Evolutionary conservation across 1,139 yeast species (phyloP).

Genomic region (Casaregolazyma lundiana): DNA sequence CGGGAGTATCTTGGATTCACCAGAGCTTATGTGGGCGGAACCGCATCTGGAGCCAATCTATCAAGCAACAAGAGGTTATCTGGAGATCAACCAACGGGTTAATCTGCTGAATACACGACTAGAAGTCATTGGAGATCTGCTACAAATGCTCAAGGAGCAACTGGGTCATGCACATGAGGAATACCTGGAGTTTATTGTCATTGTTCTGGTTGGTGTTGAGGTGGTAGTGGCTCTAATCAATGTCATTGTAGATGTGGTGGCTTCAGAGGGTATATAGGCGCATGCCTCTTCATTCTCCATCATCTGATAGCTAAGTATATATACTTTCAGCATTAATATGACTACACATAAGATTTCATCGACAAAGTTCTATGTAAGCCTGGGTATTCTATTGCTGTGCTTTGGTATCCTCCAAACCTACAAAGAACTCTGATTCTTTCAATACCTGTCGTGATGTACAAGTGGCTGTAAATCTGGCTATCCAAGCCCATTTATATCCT

Average conservation of each 20-base stretch:
- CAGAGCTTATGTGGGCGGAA: conserved; percentile 98
- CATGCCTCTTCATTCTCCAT: background rate
- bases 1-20: conserved; percentile 92
- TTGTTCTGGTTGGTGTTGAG: conserved; percentile 88
- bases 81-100: conserved; percentile 91
- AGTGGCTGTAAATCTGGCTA: conserved; percentile 26
- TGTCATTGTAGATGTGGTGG: conserved; percentile 29
- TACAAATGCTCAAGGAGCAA: conserved; percentile 95
- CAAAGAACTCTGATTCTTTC: conserved; percentile 4
- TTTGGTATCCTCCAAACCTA: background rate
- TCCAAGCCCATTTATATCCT: conserved; percentile 25
- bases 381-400: background rate
- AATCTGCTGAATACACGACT: conserved; percentile 82
- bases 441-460: conserved; percentile 28
- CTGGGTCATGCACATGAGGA: conserved; percentile 85
- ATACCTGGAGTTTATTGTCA: conserved; percentile 86
- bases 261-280: conserved; percentile 8
- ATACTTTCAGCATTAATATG: background rate
- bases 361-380: background rate
- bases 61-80: conserved; percentile 91
- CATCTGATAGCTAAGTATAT: background rate
- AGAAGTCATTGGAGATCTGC: conserved; percentile 86
- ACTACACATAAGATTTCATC: background rate
- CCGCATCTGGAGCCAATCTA: conserved; percentile 96
- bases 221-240: conserved; percentile 84